phyloP scores from a whole-genome alignment of 768 basidiomycete species.

The Rhizopogon salebrosus region DNA sequence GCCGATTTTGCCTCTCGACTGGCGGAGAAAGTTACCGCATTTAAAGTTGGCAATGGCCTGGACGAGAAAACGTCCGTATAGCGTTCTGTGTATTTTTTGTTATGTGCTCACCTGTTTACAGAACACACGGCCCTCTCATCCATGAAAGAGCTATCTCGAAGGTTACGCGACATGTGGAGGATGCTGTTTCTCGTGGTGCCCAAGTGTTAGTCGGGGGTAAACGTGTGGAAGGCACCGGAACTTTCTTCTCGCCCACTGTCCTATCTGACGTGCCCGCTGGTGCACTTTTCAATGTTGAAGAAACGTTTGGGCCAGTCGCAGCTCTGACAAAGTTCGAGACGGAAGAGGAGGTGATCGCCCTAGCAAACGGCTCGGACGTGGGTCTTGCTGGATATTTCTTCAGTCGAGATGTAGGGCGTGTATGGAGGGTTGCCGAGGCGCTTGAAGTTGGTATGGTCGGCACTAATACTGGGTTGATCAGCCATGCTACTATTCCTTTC shows the following conservation, averaged over 20 bases:
- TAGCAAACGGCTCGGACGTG: conserved; percentile 79
- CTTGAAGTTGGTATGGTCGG: conserved; percentile 95
- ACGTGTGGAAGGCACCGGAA: conserved; percentile 45
- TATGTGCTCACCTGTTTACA: conserved; percentile 21
- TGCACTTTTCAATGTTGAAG: conserved; percentile 69
- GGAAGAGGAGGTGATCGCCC: conserved; percentile 84
- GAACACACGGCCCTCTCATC: conserved; percentile 94
- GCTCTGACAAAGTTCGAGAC: conserved; percentile 87
- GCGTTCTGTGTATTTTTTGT: neutral
- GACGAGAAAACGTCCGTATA: conserved; percentile 63
- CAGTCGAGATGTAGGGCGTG: conserved; percentile 77
- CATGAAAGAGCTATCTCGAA: conserved; percentile 83
- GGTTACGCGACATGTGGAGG: conserved; percentile 79
- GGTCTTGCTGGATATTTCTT: conserved; percentile 97
- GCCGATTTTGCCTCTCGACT: conserved; percentile 89
- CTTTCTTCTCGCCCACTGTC: conserved; percentile 86
- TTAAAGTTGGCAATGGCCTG: conserved; percentile 87
- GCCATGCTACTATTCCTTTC: conserved; percentile 78
- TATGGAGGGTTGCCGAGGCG: conserved; percentile 92
- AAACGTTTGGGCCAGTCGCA: conserved; percentile 94
- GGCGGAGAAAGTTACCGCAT: conserved; percentile 73
- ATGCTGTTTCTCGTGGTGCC: conserved; percentile 82
- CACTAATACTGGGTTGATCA: conserved; percentile 75
- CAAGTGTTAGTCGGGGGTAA: conserved; percentile 89
- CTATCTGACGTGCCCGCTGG: conserved; percentile 74